Base-by-base conservation (phyloP, 1,139 yeast species). In the Protomyces inundatus region DNA sequence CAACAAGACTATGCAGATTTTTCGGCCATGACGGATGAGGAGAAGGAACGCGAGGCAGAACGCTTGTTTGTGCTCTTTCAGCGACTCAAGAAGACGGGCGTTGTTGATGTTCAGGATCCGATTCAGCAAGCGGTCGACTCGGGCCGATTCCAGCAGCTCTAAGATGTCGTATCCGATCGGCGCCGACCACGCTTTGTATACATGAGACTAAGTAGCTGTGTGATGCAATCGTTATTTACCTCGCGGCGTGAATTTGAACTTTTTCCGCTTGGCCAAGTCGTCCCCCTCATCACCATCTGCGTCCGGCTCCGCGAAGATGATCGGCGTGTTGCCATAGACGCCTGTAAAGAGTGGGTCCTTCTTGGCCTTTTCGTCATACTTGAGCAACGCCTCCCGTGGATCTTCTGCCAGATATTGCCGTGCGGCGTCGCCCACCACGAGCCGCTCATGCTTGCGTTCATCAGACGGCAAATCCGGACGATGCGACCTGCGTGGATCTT, bases 31-130 rank as follows among this genome's bases (percentile, higher is more conserved):
- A 76, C 82, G 0, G 78, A 76, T n/a, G 82, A 79, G 64, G 86
- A 83, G 67, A 82, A 82, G 69, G 83, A 81, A 66, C 71, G 71
- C 7, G 86, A 83, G 68, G 82, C 85, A 1, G 84, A 82, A 63
- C 77, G 80, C 67, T 71, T 83, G 69, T 81, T 79, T 70, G 79
- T 76, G 3, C 66, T 82, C 3, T 81, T 83, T 68, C 84, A 81
- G 48, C 73, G 81, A 67, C 77, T 50, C 33, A 50, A 46, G 51
- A 77, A 77, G 69, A 78, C 76, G 63, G 82, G 84, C 0, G 73
- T 80, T 0, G 77, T 82, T 67, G 76, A 79, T 63, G 77, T 81
- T 51, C 76, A 77, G 66, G 81, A 74, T 66, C 77, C 77, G 4
- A 68, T 74, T 16, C 68, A 69, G 39, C 63, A 67, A 12, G 76